Percentiles rank a stretch among this genome's conserved stretches.
These are phyloP conservation scores for Balamuthia mandrillaris DNA, from an alignment of 208 protist genomes.

Conservation along the genomic window DNA sequence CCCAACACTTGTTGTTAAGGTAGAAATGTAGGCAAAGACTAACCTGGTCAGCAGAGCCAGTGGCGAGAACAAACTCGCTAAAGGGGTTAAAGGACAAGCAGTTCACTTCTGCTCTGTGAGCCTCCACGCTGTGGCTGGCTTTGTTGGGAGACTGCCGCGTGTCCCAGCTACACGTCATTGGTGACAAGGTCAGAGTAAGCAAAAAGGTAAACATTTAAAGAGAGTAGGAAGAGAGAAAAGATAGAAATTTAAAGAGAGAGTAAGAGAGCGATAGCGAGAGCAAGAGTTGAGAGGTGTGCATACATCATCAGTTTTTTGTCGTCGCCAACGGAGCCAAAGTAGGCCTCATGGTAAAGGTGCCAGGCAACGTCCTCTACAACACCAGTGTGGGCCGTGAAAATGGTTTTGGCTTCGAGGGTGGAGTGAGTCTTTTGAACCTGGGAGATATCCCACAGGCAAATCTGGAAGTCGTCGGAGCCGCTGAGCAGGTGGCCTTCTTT, in stretches of 20 bases:
- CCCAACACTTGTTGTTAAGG: conserved; percentile 2
- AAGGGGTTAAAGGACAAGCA: conserved; percentile 85
- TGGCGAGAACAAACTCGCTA: conserved; percentile 77
- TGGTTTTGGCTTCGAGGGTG: conserved; percentile 21
- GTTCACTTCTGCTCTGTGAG: conserved; percentile 79
- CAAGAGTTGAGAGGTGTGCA: neutral
- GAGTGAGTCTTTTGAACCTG: conserved; percentile 31
- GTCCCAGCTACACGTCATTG: conserved; percentile 78
- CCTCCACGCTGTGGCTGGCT: conserved; percentile 52
- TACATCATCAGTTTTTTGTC: conserved; percentile 81
- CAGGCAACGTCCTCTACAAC: conserved; percentile 90
- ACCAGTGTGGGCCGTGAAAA: neutral
- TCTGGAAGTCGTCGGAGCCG: conserved; percentile 84
- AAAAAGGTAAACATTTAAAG: neutral
- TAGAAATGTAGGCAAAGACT: neutral
- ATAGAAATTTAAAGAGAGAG: neutral
- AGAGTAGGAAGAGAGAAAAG: neutral
- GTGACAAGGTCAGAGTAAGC: neutral
- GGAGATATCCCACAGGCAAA: conserved; percentile 89
- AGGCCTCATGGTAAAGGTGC: conserved; percentile 77
- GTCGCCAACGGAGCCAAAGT: conserved; percentile 89
- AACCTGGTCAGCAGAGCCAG: conserved; percentile 76
- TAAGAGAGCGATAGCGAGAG: too few relatives aligned
- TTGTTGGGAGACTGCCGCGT: conserved; percentile 56
- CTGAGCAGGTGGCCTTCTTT: conserved; percentile 80